Base-by-base conservation (phyloP, 2,329 filamentous ascomycete species). In the Rhinocladiella mackenziei region DNA sequence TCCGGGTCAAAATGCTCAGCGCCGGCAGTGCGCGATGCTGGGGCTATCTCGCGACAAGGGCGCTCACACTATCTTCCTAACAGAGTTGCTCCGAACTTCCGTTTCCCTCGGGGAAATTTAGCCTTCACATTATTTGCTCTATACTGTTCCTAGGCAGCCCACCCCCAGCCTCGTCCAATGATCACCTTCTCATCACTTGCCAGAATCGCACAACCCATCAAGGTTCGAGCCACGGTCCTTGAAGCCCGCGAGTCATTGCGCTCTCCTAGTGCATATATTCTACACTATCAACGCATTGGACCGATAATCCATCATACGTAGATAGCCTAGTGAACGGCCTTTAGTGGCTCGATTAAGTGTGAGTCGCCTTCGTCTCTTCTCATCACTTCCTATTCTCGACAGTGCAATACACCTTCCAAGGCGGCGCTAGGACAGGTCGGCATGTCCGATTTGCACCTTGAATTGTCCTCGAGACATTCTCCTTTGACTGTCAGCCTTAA, bases 61-160 rank as follows among this genome's bases (percentile, higher is more conserved):
- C 30, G 30, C 30, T 32, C 43, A 18, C 37, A 25, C 32, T 10
- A 40, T 45, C 39, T 47, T 35, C 48, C 44, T 44, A 51, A 42
- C 19, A 35, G 17, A 40, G 38, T 42, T 33, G 43, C 37, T 48
- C 44, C 42, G 48, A 38, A 37, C 48, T 39, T 42, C 48, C 48
- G 48, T 45, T 20, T 42, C 26, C 22, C 33, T 35, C 22, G 8
- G 25, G 19, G 28, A n/a, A 25, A 17, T 13, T 23, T 38, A 41
- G 37, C 22, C 33, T 43, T 28, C 15, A 7, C 26, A 10, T 4
- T 6, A 17, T 5, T 32, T 5, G 9, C 38, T 36, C 38, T 32
- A 36, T 19, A 14, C 20, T 14, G 25, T 26, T 19, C 32, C 37
- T 26, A 11, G 23, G 18, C 32, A 22, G 9, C 18, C 6, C 5